Evolutionary conservation across 1,139 yeast species (phyloP), one percentile per base, ranked within the genome.

Genomic region (Scheffersomyces titani): DNA sequence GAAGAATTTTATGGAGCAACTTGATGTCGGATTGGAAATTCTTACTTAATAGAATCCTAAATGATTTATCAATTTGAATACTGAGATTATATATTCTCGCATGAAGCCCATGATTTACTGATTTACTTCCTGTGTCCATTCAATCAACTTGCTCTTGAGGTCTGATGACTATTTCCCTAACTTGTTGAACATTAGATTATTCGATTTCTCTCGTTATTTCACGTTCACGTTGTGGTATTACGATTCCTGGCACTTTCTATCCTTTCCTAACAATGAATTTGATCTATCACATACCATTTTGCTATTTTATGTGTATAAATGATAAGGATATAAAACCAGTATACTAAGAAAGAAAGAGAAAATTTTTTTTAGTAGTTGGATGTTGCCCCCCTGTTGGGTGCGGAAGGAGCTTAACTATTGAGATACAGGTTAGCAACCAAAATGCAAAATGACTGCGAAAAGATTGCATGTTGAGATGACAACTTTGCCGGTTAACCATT

Each of bases 251-350:
- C 16, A 30, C 40, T 30, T 30, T 11, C 40, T 30, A 30, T 30
- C 16, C 40, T 30, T 30, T 30, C 40, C 40, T 9, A 30, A 30
- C 4, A 30, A 30, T 30, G 40, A 30, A 11, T 6, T 30, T 16
- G 40, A 11, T 30, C 40, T 9, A 30, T 30, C 47, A 69, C 75
- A 66, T 71, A 72, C 75, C 74, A 72, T 72, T 67, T 71, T 72
- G 71, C 62, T 63, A 67, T 61, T 61, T 66, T 63, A 19, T 46
- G 13, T 59, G 56, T 57, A 58, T 54, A 58, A 55, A 55, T 55
- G 52, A 51, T 53, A 44, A 52, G 52, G 48, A 46, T 20, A 46
- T 46, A 46, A 46, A 46, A 20, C 20, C 24, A 13, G n/a, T 19
- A 13, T 46, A 22, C 18, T 46, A 46, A 46, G 49, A 49, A 51